Evolutionary conservation across 2,329 filamentous ascomycete genomes (phyloP).

Genomic region (Fusarium protoensiforme): DNA sequence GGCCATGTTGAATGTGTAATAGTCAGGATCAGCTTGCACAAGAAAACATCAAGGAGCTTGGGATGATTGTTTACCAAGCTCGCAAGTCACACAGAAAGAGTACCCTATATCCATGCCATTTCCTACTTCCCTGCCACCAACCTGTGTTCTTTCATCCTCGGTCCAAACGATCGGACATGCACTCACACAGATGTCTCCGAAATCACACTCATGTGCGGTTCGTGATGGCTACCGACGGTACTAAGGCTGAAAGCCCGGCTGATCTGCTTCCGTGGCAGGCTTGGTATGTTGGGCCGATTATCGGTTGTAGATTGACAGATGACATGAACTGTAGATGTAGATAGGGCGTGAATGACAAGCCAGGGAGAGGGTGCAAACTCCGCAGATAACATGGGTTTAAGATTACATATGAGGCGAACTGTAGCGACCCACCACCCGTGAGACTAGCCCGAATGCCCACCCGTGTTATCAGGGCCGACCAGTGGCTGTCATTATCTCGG

Average conservation of each 20-base stretch:
- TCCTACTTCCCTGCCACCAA: not conserved
- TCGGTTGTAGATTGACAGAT: not conserved
- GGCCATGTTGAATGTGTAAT: not conserved
- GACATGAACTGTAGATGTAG: not conserved
- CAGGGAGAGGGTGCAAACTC: not conserved
- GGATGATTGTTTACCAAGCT: not conserved
- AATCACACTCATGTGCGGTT: not conserved
- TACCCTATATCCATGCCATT: not conserved
- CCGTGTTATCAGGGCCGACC: not conserved
- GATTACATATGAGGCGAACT: not conserved
- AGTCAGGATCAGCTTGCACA: not conserved
- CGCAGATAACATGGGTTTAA: not conserved
- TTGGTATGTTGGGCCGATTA: not conserved
- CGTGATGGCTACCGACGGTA: not conserved
- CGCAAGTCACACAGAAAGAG: not conserved
- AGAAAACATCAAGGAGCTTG: not conserved
- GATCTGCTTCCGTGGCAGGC: not conserved
- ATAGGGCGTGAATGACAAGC: not conserved
- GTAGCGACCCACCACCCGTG: not conserved
- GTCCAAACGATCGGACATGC: not conserved
- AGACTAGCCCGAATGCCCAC: not conserved
- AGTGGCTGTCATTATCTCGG: not conserved
- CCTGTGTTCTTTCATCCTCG: not conserved
- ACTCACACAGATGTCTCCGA: not conserved
- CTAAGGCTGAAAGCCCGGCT: not conserved